A percentile compares a stretch with the other conserved stretches of the same genome.
Evolutionary conservation across 495 filamentous ascomycete genomes (phyloP).

Genomic region (Penicillium taxi): DNA sequence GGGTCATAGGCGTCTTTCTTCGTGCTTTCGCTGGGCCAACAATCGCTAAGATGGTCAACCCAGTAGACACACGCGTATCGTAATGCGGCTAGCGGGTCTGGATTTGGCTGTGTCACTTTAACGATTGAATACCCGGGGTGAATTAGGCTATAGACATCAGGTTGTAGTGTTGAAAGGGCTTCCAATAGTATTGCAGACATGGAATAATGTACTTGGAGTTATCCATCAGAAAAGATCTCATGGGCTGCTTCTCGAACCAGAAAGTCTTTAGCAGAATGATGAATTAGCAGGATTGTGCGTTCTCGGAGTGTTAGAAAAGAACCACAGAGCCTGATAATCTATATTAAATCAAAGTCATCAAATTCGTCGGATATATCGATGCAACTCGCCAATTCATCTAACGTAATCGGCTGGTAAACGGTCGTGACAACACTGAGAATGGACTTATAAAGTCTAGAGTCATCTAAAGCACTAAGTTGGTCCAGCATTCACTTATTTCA

Average conservation of each 20-base stretch:
- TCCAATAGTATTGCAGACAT: constrained; percentile 23
- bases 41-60: constrained; percentile 25
- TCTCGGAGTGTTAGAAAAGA: constrained; percentile 16
- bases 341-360: background rate
- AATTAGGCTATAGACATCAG: constrained; percentile 16
- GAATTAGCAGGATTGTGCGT: constrained; percentile 24
- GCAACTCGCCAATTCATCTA: constrained; percentile 16
- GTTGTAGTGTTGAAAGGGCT: constrained; percentile 9
- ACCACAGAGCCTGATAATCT: constrained; percentile 8
- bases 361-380: constrained; percentile 10
- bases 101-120: constrained; percentile 1
- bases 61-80: constrained; percentile 31
- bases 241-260: constrained; percentile 6
- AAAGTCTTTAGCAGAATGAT: constrained; percentile 38
- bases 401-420: constrained; percentile 20
- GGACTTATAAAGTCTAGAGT: constrained; percentile 6
- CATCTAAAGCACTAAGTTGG: constrained; percentile 3
- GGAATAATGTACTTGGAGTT: constrained; percentile 16
- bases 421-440: constrained; percentile 10
- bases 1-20: constrained; percentile 8
- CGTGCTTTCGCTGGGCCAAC: background rate
- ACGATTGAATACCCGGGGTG: constrained; percentile 8
- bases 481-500: constrained; percentile 13
- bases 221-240: constrained; percentile 12
- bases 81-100: constrained; percentile 14